Conservation (phyloP, 2,329 filamentous ascomycete genomes). For the Rutstroemia sp. region DNA sequence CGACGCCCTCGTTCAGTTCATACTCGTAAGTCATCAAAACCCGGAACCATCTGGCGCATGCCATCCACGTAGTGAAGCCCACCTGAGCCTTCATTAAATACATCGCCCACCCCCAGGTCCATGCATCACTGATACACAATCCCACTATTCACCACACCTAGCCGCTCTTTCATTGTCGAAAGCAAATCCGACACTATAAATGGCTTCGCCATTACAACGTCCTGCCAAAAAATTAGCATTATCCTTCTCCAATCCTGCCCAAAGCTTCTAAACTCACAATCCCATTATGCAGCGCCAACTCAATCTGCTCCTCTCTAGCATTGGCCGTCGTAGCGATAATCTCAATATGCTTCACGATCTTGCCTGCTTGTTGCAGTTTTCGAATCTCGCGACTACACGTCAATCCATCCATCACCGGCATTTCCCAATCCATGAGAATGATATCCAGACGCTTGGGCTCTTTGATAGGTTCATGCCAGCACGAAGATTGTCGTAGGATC, state of each 20-base stretch:
- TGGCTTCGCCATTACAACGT: constrained; percentile 22
- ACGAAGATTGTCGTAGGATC: constrained; percentile 16
- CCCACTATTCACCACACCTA: constrained; percentile 4
- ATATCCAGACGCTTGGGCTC: constrained; percentile 42
- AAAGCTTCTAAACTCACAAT: background rate
- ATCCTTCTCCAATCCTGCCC: background rate
- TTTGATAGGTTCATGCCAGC: constrained; percentile 19
- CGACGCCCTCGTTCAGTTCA: too few species aligned
- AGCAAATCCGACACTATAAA: constrained; percentile 18
- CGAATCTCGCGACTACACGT: constrained; percentile 59
- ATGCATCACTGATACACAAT: background rate
- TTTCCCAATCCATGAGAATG: constrained; percentile 70
- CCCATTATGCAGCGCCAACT: constrained; percentile 4
- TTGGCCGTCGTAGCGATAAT: constrained; percentile 30
- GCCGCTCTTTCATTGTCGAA: constrained; percentile 17
- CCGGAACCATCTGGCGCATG: too few species aligned
- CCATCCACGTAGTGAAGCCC: too few species aligned
- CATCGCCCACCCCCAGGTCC: too few species aligned
- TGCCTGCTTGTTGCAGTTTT: constrained; percentile 45
- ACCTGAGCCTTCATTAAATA: too few species aligned
- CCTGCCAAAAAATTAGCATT: constrained; percentile 3
- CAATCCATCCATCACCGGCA: constrained; percentile 67
- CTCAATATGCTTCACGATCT: constrained; percentile 38
- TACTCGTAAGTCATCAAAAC: too few species aligned
- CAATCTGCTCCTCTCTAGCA: constrained; percentile 24